phyloP scores from a whole-genome alignment of 2,329 filamentous ascomycete species.

The Cladosporium halotolerans region DNA sequence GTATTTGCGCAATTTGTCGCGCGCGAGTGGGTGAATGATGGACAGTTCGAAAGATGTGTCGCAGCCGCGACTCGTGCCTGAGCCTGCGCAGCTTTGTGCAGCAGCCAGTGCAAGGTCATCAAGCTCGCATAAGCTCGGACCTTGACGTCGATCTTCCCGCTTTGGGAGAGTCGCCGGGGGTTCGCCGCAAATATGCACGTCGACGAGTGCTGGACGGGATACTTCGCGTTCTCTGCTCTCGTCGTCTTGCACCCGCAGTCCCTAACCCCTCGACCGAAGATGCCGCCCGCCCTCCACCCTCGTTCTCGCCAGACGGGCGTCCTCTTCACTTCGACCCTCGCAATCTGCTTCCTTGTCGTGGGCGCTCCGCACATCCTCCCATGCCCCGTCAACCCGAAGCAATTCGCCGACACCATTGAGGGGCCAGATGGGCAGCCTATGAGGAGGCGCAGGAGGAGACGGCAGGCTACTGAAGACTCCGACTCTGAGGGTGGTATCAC shows the following conservation, averaged over 20 bases:
- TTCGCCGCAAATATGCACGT: slow-evolving; percentile 11
- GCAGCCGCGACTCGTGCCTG: no score
- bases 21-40: no score
- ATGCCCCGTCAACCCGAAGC: slow-evolving; percentile 72
- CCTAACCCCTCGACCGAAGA: slow-evolving; percentile 36
- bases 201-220: not conserved
- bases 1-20: not conserved
- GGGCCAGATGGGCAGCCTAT: slow-evolving; percentile 23
- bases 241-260: not conserved
- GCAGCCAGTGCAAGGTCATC: no score
- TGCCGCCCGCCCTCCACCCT: slow-evolving; percentile 84
- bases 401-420: slow-evolving; percentile 60
- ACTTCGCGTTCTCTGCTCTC: no score
- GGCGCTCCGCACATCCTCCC: slow-evolving; percentile 83
- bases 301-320: slow-evolving; percentile 89
- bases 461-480: slow-evolving; percentile 19
- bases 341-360: slow-evolving; percentile 87
- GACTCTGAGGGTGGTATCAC: slow-evolving; percentile 1
- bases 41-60: no score
- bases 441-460: slow-evolving; percentile 38
- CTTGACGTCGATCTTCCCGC: not conserved
- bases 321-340: slow-evolving; percentile 87
- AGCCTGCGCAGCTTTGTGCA: no score
- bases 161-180: not conserved
- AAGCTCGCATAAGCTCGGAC: no score